Conservation (phyloP, 163 green algal genomes). For the Trebouxiophyceae sp. region DNA sequence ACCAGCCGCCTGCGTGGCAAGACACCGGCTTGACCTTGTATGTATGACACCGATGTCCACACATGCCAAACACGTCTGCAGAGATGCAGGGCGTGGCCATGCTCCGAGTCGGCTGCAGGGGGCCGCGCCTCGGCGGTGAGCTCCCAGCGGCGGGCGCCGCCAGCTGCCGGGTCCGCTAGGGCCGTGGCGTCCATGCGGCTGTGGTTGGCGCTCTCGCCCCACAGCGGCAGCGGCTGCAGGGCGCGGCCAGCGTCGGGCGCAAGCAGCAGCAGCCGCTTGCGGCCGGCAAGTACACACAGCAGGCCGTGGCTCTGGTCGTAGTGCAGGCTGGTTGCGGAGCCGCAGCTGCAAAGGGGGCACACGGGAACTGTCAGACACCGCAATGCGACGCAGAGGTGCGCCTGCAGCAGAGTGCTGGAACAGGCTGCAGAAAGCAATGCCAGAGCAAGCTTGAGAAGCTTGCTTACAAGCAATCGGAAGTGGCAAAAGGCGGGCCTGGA, state of each 20-base stretch:
- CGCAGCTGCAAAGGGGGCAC: conserved; percentile 14
- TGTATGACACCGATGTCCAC: no score
- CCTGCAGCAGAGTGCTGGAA: no score
- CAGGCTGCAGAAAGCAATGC: no score
- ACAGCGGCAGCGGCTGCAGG: conserved; percentile 43
- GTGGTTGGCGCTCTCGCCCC: conserved; percentile 46
- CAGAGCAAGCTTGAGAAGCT: no score
- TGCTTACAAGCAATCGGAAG: no score
- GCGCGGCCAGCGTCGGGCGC: conserved; percentile 27
- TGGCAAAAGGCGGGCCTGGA: no score
- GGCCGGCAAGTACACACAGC: conserved; percentile 48
- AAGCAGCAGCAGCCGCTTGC: conserved; percentile 26
- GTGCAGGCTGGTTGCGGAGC: conserved; percentile 40
- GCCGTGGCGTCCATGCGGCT: conserved; percentile 43
- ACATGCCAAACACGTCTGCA: background rate
- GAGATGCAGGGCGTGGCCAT: background rate
- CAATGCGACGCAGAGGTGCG: no score
- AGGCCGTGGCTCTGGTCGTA: conserved; percentile 73
- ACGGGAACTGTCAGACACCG: no score
- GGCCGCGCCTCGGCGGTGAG: no score
- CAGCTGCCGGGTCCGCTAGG: background rate
- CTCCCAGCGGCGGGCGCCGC: background rate
- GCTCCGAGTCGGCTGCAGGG: background rate
- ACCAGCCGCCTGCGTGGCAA: no score
- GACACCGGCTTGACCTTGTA: background rate